Percentiles rank a stretch among this genome's conserved stretches.
Evolutionary conservation across 2,329 filamentous ascomycete species (phyloP).

Genomic region (Sodiomyces alkalinus): DNA sequence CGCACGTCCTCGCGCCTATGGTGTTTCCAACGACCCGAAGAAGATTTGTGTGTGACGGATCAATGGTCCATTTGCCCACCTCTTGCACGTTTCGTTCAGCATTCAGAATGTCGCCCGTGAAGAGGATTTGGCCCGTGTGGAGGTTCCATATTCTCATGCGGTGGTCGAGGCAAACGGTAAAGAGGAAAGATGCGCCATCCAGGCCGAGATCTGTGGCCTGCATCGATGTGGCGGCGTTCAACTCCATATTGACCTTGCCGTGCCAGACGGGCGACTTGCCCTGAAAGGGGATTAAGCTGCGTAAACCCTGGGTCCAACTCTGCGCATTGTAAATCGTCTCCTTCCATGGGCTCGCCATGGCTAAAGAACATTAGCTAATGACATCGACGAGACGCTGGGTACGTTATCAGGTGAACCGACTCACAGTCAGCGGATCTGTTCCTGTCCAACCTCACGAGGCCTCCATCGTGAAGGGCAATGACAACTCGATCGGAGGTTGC

Average conservation of each 20-base stretch:
- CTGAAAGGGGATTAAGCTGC: slow-evolving; percentile 51
- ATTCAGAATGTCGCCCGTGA: slow-evolving; percentile 64
- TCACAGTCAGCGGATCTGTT: slow-evolving; percentile 31
- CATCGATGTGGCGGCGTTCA: slow-evolving; percentile 50
- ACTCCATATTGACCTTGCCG: slow-evolving; percentile 49
- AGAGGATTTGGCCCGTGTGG: slow-evolving; percentile 60
- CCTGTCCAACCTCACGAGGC: slow-evolving; percentile 55
- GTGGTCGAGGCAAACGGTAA: slow-evolving; percentile 83
- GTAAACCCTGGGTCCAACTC: slow-evolving; percentile 53
- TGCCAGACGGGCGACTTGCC: slow-evolving; percentile 48
- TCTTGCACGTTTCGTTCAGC: slow-evolving; percentile 52
- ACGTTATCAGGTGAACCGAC: slow-evolving; percentile 11
- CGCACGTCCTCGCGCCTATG: slow-evolving; percentile 41
- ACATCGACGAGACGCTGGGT: too few species aligned
- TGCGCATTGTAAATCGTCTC: slow-evolving; percentile 61
- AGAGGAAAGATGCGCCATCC: slow-evolving; percentile 37
- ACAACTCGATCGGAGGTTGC: slow-evolving; percentile 60
- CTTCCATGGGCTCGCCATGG: slow-evolving; percentile 37
- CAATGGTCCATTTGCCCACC: slow-evolving; percentile 57
- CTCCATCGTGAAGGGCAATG: slow-evolving; percentile 67
- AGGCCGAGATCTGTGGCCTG: slow-evolving; percentile 36
- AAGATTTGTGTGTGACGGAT: slow-evolving; percentile 63
- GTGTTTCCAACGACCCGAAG: slow-evolving; percentile 52
- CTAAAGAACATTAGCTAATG: slow-evolving; percentile 12
- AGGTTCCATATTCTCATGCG: slow-evolving; percentile 82